Evolutionary conservation across 345 rosid genomes (phyloP), one percentile per base, ranked within the genome.

Genomic region (rapeseed (Brassica napus)): DNA sequence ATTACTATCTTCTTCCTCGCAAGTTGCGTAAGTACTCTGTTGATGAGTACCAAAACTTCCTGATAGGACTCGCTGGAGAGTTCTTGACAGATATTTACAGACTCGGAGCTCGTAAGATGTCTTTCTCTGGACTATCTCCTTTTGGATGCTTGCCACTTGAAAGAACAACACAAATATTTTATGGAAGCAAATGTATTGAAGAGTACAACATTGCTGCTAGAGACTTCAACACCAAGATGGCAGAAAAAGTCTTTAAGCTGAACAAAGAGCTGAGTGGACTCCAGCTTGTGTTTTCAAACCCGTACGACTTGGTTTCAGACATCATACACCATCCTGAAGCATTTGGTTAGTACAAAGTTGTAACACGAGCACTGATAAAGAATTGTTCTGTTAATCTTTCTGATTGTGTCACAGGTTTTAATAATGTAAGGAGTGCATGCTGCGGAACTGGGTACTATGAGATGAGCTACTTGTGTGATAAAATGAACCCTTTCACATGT

Each of bases 61-160:
- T 92, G 2, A 68, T 79, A 71, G 86, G 84, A 54, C 69, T 88
- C 31, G 94, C 92, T 1, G 73, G 76, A 75, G 75, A 86, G 37
- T 93, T 93, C 78, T 24, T 91, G 1, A 73, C 76, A 4, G 85
- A 89, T 61, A 86, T 93, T 11, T 86, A 93, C 82, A 72, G 59
- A 65, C 82, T 89, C 9, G 98, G 97, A 72, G 97, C 88, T 61
- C 83, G 88, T 54, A 93, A 91, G 82, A 77, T 93, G 65, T 47
- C 87, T 9, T 42, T 85, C n/a, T 26, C 79, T 0, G 95, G 97
- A 39, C 85, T 93, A 71, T 85, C 90, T 73, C 98, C 97, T 3
- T 86, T 93, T 86, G 97, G 98, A 63, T 93, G 98, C 80, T 81
- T 93, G 71, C 97, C 97, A 2, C 49, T 93, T 69, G 95, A 94